Base-by-base conservation (phyloP, 306 rosid genomes). In the Datisca glomerata region DNA sequence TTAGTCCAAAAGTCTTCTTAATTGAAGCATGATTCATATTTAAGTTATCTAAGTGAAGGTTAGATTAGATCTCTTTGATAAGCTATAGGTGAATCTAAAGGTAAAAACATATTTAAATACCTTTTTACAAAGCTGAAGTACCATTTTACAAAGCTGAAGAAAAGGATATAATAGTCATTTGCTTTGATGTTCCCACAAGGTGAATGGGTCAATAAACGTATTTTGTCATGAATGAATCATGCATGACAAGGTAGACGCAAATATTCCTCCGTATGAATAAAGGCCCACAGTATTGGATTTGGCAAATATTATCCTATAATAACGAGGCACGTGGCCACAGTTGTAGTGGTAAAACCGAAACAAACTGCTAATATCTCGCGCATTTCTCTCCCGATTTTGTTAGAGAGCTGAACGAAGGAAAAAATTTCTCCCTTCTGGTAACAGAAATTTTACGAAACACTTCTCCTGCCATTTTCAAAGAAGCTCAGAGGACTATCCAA, bases 361-460 rank as follows among this genome's bases (percentile, higher is more conserved):
- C 36, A 8, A 11, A 31, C 36, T 31, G n/a, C 36, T 31, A 18
- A 14, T 23, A 18, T 51, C 56, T 15, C 32, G 31, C n/a, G n/a
- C n/a, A n/a, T 34, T 46, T 37, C 66, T 66, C 53, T 33, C 65
- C 68, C 62, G 41, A n/a, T n/a, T n/a, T n/a, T n/a, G n/a, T n/a
- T n/a, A n/a, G n/a, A n/a, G n/a, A n/a, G n/a, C n/a, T n/a, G n/a
- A n/a, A n/a, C n/a, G n/a, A n/a, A n/a, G n/a, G n/a, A n/a, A n/a
- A n/a, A n/a, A n/a, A n/a, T n/a, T n/a, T n/a, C n/a, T n/a, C n/a
- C n/a, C n/a, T n/a, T n/a, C n/a, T n/a, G n/a, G n/a, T n/a, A n/a
- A n/a, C n/a, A n/a, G n/a, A n/a, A n/a, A n/a, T n/a, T n/a, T n/a
- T n/a, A n/a, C n/a, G n/a, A n/a, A n/a, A n/a, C n/a, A n/a, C n/a